Conservation (phyloP, 2,329 filamentous ascomycete genomes). For the Colletotrichum spinosum region DNA sequence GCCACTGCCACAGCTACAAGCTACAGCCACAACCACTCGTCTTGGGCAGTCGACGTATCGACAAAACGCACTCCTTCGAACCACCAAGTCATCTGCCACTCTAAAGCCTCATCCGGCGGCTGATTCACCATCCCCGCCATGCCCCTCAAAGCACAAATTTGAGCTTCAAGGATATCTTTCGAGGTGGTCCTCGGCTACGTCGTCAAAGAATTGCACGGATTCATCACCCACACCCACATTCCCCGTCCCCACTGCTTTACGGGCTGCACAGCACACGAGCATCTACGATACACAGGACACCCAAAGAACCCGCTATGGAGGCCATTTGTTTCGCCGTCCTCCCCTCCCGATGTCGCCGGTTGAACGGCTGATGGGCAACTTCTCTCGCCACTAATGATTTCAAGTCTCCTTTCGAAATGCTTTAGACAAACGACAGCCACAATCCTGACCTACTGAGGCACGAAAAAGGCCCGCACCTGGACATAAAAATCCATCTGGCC, state of each 20-base stretch:
- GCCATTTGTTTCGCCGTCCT: slow-evolving; percentile 34
- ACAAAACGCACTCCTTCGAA: too few relatives aligned
- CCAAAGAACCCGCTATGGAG: slow-evolving; percentile 34
- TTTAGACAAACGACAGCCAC: too few relatives aligned
- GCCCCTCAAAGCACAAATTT: slow-evolving; percentile 32
- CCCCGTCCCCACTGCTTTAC: slow-evolving; percentile 19
- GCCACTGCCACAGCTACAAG: too few relatives aligned
- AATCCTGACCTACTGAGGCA: too few relatives aligned
- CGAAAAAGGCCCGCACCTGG: too few relatives aligned
- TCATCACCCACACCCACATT: slow-evolving; percentile 4
- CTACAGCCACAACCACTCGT: too few relatives aligned
- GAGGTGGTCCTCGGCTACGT: slow-evolving; percentile 12
- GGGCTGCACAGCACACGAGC: too few relatives aligned
- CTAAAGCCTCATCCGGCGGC: not conserved
- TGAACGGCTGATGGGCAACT: slow-evolving; percentile 28
- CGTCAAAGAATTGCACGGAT: not conserved
- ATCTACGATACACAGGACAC: slow-evolving; percentile 14
- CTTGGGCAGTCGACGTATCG: too few relatives aligned
- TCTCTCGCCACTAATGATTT: slow-evolving; percentile 23
- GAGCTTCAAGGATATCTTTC: slow-evolving; percentile 14
- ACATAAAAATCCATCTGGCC: too few relatives aligned
- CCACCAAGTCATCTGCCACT: not conserved
- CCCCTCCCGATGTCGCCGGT: slow-evolving; percentile 25
- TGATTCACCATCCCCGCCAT: slow-evolving; percentile 13
- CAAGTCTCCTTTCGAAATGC: not conserved